Base-by-base conservation (phyloP, 2,329 filamentous ascomycete genomes). In the Bipolaris sorokiniana region DNA sequence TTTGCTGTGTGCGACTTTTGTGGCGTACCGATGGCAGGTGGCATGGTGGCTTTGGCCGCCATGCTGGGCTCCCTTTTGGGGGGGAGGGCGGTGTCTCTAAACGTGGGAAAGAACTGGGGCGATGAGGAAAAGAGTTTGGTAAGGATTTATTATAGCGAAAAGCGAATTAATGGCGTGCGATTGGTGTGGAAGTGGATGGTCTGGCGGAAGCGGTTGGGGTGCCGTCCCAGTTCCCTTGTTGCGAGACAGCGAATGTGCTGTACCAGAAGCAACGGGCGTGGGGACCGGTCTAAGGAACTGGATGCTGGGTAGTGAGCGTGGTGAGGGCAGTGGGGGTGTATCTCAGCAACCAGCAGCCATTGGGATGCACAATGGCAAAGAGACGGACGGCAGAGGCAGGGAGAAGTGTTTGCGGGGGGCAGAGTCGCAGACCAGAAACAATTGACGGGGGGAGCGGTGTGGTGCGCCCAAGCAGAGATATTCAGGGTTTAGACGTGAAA, bases 401-500 rank as follows among this genome's bases (percentile, higher is more conserved):
- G 41, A 34, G 49, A 54, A 59, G 38, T 49, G 55, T 54, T 51
- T 53, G 65, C 60, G 66, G 63, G 61, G 48, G 50, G n/a, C 44
- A 31, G 34, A 22, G 42, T 33, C 49, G 26, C 50, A 23, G 54
- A 34, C 18, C 26, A 63, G 62, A 54, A 63, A 62, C 38, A 64
- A 65, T 67, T 59, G 64, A 64, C 59, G 67, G 58, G 62, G 57
- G 60, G 57, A 66, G 70, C 68, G 70, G 70, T 72, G 70, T 71
- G 69, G 58, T 60, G 36, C 56, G 23, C 56, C 58, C 55, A 54
- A 62, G 59, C 56, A 65, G 54, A 57, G 54, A 63, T 56, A 50
- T 65, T 65, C 63, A 65, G 68, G 65, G 63, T 69, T 65, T 51
- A 56, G 59, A 64, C 55, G 58, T 64, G 62, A 62, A 62, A 54